These are phyloP conservation scores for Cryptococcus sp. DNA, from an alignment of 1,284 basidiomycete genomes.

Conservation along the genomic window DNA sequence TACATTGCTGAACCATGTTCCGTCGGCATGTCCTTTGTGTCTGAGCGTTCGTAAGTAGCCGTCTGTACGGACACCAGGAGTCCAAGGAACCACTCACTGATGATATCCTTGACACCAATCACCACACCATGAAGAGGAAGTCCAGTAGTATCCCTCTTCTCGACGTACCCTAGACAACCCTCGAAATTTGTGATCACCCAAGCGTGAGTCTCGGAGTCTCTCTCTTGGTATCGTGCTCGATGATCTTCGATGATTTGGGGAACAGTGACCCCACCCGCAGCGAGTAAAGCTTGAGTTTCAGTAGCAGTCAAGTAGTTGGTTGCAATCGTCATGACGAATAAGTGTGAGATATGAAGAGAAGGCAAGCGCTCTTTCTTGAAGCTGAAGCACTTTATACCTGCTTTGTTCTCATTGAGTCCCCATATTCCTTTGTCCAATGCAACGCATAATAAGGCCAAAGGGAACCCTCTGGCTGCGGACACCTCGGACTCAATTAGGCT, in stretches of 20 bases:
- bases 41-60: not conserved
- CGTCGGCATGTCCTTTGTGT: conserved; percentile 25
- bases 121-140: conserved; percentile 29
- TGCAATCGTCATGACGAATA: conserved; percentile 4
- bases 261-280: conserved; percentile 12
- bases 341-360: too few species aligned
- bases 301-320: conserved; percentile 22
- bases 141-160: conserved; percentile 31
- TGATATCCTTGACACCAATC: conserved; percentile 36
- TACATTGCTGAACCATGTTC: conserved; percentile 28
- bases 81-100: conserved; percentile 10
- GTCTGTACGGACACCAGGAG: not conserved
- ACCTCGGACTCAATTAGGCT: too few species aligned
- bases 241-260: conserved; percentile 19
- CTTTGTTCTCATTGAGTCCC: too few species aligned
- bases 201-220: conserved; percentile 21
- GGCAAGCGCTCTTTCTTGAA: too few species aligned
- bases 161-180: conserved; percentile 16
- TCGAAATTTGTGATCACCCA: conserved; percentile 22
- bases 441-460: too few species aligned
- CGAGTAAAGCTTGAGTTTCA: conserved; percentile 14
- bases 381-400: too few species aligned
- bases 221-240: conserved; percentile 20
- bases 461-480: too few species aligned
- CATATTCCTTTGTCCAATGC: too few species aligned